Conservation (phyloP, 2,329 filamentous ascomycete species). For the Elsinoe perseae region DNA sequence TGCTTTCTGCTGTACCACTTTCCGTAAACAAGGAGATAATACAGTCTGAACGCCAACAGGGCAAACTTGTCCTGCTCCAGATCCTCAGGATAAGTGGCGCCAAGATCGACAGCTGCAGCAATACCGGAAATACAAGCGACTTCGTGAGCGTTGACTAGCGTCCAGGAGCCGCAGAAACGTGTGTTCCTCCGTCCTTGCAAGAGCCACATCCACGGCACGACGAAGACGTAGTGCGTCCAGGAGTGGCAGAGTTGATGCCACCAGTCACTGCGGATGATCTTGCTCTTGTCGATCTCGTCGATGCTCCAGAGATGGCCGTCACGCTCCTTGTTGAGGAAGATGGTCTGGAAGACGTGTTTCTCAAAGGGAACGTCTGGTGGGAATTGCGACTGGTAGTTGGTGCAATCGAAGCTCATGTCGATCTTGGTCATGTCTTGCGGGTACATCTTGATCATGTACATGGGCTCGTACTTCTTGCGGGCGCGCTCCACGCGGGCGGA, state of each 20-base stretch:
- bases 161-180: conserved; percentile 60
- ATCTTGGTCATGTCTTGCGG: conserved; percentile 47
- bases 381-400: conserved; percentile 68
- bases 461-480: conserved; percentile 50
- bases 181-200: conserved; percentile 59
- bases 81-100: conserved; percentile 56
- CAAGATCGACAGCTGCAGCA: conserved; percentile 60
- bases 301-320: conserved; percentile 52
- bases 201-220: conserved; percentile 65
- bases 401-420: conserved; percentile 63
- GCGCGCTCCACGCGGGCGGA: conserved; percentile 37
- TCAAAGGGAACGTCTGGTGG: conserved; percentile 46
- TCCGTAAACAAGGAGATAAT: conserved; percentile 54
- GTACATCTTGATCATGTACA: conserved; percentile 60
- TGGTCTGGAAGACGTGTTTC: conserved; percentile 62
- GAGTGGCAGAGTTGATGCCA: conserved; percentile 60
- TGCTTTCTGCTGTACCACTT: conserved; percentile 49
- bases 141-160: conserved; percentile 62
- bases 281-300: conserved; percentile 50
- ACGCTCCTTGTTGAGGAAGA: conserved; percentile 54
- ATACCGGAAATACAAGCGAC: conserved; percentile 64
- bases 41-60: conserved; percentile 52
- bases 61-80: conserved; percentile 56
- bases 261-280: conserved; percentile 58
- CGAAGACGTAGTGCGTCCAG: conserved; percentile 56